Conservation (phyloP, 2,329 filamentous ascomycete species). For the Ampelomyces quisqualis region DNA sequence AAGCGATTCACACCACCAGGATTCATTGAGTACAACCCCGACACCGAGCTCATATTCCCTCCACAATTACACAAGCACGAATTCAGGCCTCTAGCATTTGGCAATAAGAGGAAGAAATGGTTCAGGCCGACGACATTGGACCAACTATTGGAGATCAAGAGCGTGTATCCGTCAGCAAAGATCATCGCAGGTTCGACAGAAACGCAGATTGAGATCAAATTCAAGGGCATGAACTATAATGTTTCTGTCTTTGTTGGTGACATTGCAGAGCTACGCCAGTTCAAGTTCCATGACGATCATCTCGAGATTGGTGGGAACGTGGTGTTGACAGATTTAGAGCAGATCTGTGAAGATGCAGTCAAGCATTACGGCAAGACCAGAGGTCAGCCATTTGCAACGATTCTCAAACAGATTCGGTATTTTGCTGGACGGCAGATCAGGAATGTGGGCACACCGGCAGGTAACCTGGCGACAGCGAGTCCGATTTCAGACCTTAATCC, state of each 20-base stretch:
- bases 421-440: constrained; percentile 95
- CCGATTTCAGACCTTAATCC: constrained; percentile 97
- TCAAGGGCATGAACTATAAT: constrained; percentile 89
- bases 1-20: constrained; percentile 78
- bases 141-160: constrained; percentile 91
- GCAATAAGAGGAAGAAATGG: constrained; percentile 94
- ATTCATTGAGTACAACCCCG: constrained; percentile 91
- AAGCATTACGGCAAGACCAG: constrained; percentile 70
- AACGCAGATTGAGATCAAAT: constrained; percentile 97
- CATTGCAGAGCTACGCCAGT: constrained; percentile 84
- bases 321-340: constrained; percentile 84
- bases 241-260: constrained; percentile 92
- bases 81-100: constrained; percentile 79
- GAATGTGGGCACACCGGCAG: constrained; percentile 95
- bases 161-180: constrained; percentile 79
- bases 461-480: constrained; percentile 90
- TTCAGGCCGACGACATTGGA: constrained; percentile 83
- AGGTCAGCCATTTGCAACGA: constrained; percentile 83
- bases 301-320: constrained; percentile 95
- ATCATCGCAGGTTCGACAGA: constrained; percentile 95
- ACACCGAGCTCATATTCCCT: constrained; percentile 94
- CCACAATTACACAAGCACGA: constrained; percentile 80
- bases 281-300: constrained; percentile 73
- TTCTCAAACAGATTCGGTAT: constrained; percentile 90
- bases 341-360: constrained; percentile 76